A percentile compares a stretch with the other conserved stretches of the same genome.
Evolutionary conservation across 441 rosid genomes (phyloP).

Genomic region (Syzygium syzygioides): DNA sequence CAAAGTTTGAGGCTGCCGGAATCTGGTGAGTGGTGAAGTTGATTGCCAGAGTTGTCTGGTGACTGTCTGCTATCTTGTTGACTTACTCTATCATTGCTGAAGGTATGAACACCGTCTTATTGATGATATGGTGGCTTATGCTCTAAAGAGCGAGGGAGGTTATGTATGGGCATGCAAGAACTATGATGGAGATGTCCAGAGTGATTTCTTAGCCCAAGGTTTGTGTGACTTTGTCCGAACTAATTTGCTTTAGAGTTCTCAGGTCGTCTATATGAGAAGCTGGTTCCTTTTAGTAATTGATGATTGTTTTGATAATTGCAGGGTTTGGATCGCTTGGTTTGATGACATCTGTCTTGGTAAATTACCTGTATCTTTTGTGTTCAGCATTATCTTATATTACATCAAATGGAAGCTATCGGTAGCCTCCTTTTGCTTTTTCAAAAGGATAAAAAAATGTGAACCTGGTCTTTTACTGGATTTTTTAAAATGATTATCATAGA

Average conservation of each 20-base stretch:
- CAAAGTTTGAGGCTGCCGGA: constrained; percentile 80
- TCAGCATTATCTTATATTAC: neutral
- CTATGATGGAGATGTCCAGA: constrained; percentile 97
- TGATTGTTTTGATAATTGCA: constrained; percentile 16
- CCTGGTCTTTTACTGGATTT: neutral
- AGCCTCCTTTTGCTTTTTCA: neutral
- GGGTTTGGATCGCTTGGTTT: constrained; percentile 96
- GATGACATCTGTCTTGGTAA: constrained; percentile 94
- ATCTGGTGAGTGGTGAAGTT: constrained; percentile 46
- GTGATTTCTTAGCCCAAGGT: constrained; percentile 99
- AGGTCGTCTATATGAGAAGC: neutral
- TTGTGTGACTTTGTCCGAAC: neutral
- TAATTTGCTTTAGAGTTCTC: neutral
- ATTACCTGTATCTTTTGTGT: neutral
- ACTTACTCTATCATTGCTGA: constrained; percentile 14
- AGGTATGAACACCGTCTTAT: constrained; percentile 96
- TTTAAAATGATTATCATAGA: neutral
- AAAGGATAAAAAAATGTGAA: neutral
- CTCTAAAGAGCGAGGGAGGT: constrained; percentile 85
- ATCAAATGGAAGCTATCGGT: neutral
- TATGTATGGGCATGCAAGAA: constrained; percentile 99
- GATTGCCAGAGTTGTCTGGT: neutral
- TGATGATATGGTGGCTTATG: constrained; percentile 98
- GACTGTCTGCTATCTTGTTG: neutral
- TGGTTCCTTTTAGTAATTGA: neutral